A percentile compares a stretch with the other conserved stretches of the same genome.
These are phyloP conservation scores for Pestalotiopsis sp. DNA, from an alignment of 2,329 filamentous ascomycete species.

Conservation along the genomic window DNA sequence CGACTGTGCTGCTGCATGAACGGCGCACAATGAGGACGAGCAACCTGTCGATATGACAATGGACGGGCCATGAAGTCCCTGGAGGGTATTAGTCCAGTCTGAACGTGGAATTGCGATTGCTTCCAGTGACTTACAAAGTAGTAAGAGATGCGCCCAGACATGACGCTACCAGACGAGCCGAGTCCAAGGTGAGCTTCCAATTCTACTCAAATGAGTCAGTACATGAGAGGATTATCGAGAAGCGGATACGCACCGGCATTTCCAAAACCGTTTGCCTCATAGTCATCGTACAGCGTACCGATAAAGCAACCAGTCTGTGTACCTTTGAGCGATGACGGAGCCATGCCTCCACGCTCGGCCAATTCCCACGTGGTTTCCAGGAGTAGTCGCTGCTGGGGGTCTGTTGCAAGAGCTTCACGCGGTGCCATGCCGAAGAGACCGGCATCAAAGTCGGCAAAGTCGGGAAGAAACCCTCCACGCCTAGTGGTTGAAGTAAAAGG, in stretches of 20 bases:
- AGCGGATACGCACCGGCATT: neutral
- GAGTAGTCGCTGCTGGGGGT: constrained; percentile 10
- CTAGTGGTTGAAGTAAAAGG: constrained; percentile 8
- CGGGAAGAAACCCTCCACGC: constrained; percentile 6
- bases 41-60: constrained; percentile 17
- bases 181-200: constrained; percentile 10
- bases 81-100: neutral
- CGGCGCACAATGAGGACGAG: constrained; percentile 21
- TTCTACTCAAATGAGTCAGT: neutral
- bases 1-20: constrained; percentile 22
- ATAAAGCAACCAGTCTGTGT: constrained; percentile 11
- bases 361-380: constrained; percentile 12
- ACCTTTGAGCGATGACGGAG: constrained; percentile 6
- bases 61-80: constrained; percentile 9
- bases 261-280: constrained; percentile 10
- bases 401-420: constrained; percentile 7
- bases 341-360: constrained; percentile 9
- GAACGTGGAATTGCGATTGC: too few species aligned
- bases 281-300: constrained; percentile 10
- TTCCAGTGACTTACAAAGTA: constrained; percentile 3
- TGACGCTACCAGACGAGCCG: constrained; percentile 2
- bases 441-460: constrained; percentile 11
- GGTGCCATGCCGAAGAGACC: constrained; percentile 9
- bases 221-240: neutral
- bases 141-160: constrained; percentile 12